Evolutionary conservation across 768 basidiomycete species (phyloP).

Genomic region (Calvatia gigantea): DNA sequence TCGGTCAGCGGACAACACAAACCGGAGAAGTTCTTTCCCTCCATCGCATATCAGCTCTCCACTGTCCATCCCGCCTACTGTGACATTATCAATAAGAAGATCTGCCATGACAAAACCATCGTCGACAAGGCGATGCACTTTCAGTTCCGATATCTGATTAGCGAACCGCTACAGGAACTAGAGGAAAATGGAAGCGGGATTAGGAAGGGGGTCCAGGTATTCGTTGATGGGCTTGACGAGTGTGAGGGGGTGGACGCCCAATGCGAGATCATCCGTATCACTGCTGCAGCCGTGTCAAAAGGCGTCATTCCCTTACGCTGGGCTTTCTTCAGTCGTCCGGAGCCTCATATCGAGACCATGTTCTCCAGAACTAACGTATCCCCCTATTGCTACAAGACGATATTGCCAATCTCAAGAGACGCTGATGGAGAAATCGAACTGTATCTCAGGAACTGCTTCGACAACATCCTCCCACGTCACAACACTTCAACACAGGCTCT

Average conservation of each 20-base stretch:
- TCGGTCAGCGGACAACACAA: neutral
- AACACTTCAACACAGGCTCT: neutral
- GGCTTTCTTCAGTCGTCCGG: slow-evolving; percentile 2
- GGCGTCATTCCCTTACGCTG: neutral
- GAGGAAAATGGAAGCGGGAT: neutral
- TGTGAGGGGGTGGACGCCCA: neutral
- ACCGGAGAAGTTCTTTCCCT: neutral
- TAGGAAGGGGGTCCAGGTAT: neutral
- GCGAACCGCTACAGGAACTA: neutral
- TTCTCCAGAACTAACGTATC: neutral
- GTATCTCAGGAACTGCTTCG: slow-evolving; percentile 2
- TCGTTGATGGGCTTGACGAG: neutral
- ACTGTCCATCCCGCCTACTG: neutral
- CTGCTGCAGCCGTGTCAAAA: neutral
- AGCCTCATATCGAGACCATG: neutral
- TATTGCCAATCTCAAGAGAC: neutral
- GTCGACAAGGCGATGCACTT: neutral
- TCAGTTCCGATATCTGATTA: neutral
- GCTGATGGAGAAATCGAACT: slow-evolving; percentile 5
- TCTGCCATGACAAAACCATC: neutral
- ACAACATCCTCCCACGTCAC: neutral
- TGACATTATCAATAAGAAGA: neutral
- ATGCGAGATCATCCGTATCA: neutral
- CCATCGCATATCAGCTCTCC: slow-evolving; percentile 4
- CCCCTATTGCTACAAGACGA: neutral